Conservation (phyloP, 495 filamentous ascomycete genomes). For the Glutinoglossum americanum region DNA sequence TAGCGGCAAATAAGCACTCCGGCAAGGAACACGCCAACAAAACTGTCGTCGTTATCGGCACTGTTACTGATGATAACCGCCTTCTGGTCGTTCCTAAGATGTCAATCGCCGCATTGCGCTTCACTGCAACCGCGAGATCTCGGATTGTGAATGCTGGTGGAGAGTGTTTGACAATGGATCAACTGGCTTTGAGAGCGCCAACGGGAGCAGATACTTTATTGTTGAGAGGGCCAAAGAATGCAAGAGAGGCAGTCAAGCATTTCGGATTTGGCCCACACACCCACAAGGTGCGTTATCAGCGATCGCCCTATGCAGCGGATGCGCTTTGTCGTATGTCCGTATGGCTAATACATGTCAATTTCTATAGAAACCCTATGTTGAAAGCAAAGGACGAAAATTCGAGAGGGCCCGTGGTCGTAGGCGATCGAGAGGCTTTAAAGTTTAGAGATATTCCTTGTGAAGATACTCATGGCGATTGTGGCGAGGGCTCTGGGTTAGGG, state of each 20-base stretch:
- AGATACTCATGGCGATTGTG: neutral
- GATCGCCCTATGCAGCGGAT: neutral
- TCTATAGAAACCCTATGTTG: slow-evolving; percentile 72
- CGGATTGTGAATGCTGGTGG: slow-evolving; percentile 83
- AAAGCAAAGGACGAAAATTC: slow-evolving; percentile 98
- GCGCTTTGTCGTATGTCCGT: neutral
- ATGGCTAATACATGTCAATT: neutral
- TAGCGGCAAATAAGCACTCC: slow-evolving; percentile 33
- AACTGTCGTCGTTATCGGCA: slow-evolving; percentile 79
- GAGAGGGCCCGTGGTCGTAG: slow-evolving; percentile 94
- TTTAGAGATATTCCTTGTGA: slow-evolving; percentile 29
- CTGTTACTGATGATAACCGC: slow-evolving; percentile 92
- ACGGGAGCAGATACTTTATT: slow-evolving; percentile 89
- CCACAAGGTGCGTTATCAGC: slow-evolving; percentile 52
- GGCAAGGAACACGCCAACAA: slow-evolving; percentile 54
- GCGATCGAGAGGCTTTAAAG: slow-evolving; percentile 95
- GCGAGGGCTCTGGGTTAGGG: neutral
- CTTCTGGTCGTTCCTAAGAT: slow-evolving; percentile 76
- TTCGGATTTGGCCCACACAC: slow-evolving; percentile 95
- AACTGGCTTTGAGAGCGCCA: slow-evolving; percentile 79
- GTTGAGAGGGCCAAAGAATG: slow-evolving; percentile 89
- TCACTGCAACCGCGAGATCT: slow-evolving; percentile 87
- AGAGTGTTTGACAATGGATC: slow-evolving; percentile 83
- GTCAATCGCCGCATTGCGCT: slow-evolving; percentile 74
- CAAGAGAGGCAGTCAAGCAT: slow-evolving; percentile 93